Evolutionary conservation across 768 basidiomycete genomes (phyloP), one percentile per base, ranked within the genome.

Genomic region (Lentinus brumalis): DNA sequence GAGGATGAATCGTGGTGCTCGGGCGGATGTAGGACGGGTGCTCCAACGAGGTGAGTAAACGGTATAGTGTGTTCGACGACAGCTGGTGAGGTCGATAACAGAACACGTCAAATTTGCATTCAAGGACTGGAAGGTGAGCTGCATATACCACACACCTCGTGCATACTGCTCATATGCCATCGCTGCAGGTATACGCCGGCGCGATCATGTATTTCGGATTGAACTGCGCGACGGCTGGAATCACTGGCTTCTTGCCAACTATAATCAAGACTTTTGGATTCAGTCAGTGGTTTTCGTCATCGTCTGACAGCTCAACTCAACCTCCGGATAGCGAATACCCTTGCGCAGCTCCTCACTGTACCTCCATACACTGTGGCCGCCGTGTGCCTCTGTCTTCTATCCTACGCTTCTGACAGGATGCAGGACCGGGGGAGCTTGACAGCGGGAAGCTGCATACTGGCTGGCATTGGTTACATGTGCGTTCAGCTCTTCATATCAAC

Each of bases 161-260:
- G 18, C 6, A 30, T 7, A 10, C 12, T 30, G 26, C 18, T 49
- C 7, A 26, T 10, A 47, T 12, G 5, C 53, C 40, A 45, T 52
- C 9, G 32, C 10, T 40, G 11, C 47, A 86, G 86, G 77, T 86
- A 30, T 88, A 90, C 66, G 67, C 77, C 9, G 89, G 79, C 0
- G 91, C 90, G 0, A 80, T 86, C 35, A 85, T 91, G 61, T 92
- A 91, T 70, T 91, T 92, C 68, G 90, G 88, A 32, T 74, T 89
- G 52, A 92, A 92, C 67, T 84, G 83, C 53, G 87, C 89, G 26
- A 76, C 92, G 15, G 86, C 89, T 18, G 89, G 91, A 7, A 88
- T 88, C 38, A 86, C 87, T 31, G 90, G 91, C 0, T 94, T 94
- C 76, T 74, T 94, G 57, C 92, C 92, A 3, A 93, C 91, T 3